Evolutionary conservation across 805 yeast species (phyloP).

Genomic region (Wickerhamiella australiensis): DNA sequence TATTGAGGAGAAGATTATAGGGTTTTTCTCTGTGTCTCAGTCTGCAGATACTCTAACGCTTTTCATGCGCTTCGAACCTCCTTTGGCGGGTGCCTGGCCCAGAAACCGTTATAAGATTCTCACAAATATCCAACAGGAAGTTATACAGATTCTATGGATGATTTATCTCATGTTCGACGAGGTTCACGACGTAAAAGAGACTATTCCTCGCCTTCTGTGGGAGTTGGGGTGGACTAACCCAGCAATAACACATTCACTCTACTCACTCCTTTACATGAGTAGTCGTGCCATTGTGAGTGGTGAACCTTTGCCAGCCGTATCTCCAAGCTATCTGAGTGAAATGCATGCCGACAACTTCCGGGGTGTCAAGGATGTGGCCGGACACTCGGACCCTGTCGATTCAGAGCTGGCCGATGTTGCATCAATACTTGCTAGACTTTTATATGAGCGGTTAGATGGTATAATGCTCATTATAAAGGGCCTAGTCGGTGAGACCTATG

Average conservation of each 20-base stretch:
- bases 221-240: conserved; percentile 15
- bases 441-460: conserved; percentile 28
- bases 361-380: background rate
- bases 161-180: conserved; percentile 24
- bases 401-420: conserved; percentile 22
- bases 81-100: conserved; percentile 28
- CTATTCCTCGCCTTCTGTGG: conserved; percentile 10
- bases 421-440: conserved; percentile 21
- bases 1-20: conserved; percentile 17
- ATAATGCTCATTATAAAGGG: conserved; percentile 25
- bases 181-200: conserved; percentile 16
- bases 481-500: conserved; percentile 29
- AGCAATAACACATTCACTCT: conserved; percentile 1
- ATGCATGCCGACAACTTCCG: conserved; percentile 1
- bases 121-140: conserved; percentile 21
- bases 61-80: conserved; percentile 27
- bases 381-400: conserved; percentile 16
- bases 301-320: conserved; percentile 10
- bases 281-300: conserved; percentile 6
- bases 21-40: conserved; percentile 13
- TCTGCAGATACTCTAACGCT: conserved; percentile 19
- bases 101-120: conserved; percentile 24
- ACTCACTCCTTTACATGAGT: conserved; percentile 11
- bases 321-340: conserved; percentile 11
- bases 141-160: conserved; percentile 22